These are phyloP conservation scores for Neonectria punicea DNA, from an alignment of 2,329 filamentous ascomycete genomes.

Conservation along the genomic window DNA sequence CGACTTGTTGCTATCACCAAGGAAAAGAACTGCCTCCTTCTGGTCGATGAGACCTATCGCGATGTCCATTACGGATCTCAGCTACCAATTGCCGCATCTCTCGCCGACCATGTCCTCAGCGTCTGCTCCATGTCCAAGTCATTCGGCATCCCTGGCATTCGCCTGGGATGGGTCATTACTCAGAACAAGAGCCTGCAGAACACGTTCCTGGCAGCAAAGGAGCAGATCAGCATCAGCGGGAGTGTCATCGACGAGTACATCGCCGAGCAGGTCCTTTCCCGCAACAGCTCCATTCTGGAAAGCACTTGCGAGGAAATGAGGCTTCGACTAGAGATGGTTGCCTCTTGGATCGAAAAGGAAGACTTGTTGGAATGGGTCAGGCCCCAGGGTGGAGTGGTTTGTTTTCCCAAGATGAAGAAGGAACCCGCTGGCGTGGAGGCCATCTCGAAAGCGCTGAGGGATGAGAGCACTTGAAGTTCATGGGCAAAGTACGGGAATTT, in stretches of 20 bases:
- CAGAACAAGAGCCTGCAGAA: slow-evolving; percentile 30
- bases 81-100: slow-evolving; percentile 28
- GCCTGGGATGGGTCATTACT: slow-evolving; percentile 35
- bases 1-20: too few relatives aligned
- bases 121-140: slow-evolving; percentile 39
- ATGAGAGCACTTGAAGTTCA: too few relatives aligned
- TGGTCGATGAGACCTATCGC: too few relatives aligned
- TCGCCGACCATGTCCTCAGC: slow-evolving; percentile 33
- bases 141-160: slow-evolving; percentile 36
- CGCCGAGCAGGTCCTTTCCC: slow-evolving; percentile 36
- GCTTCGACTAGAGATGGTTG: slow-evolving; percentile 32
- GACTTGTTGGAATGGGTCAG: too few relatives aligned
- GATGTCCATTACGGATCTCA: neutral
- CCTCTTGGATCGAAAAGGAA: slow-evolving; percentile 29
- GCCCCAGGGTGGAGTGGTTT: too few relatives aligned
- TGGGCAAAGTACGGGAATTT: too few relatives aligned
- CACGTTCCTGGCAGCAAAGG: slow-evolving; percentile 38
- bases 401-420: too few relatives aligned
- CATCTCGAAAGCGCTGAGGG: too few relatives aligned
- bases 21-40: too few relatives aligned
- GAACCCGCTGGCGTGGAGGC: too few relatives aligned
- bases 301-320: slow-evolving; percentile 32
- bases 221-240: slow-evolving; percentile 39
- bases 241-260: slow-evolving; percentile 37
- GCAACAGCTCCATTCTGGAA: slow-evolving; percentile 19